Evolutionary conservation across 2,329 filamentous ascomycete species (phyloP).

Genomic region (Aureobasidium sp.): DNA sequence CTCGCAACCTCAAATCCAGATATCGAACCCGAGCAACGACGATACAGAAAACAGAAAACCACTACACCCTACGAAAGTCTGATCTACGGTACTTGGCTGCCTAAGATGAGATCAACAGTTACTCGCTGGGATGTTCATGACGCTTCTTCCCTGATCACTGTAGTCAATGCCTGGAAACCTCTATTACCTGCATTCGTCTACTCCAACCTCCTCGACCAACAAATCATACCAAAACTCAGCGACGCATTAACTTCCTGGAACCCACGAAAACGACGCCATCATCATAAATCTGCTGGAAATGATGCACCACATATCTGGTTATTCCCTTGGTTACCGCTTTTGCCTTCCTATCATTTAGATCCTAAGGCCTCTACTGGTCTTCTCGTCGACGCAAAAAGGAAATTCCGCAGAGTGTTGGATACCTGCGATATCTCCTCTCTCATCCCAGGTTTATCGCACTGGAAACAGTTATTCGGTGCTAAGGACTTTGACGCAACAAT

Average conservation of each 20-base stretch:
- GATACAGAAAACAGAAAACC: constrained; percentile 52
- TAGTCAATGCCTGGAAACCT: constrained; percentile 69
- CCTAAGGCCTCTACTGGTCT: constrained; percentile 46
- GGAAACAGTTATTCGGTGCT: constrained; percentile 43
- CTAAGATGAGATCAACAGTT: constrained; percentile 67
- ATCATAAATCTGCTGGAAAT: constrained; percentile 23
- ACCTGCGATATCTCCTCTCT: constrained; percentile 45
- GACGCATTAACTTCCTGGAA: constrained; percentile 74
- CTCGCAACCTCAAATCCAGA: constrained; percentile 26
- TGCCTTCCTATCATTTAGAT: constrained; percentile 52
- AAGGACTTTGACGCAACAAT: constrained; percentile 49
- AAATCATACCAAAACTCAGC: constrained; percentile 70
- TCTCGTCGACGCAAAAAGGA: constrained; percentile 50
- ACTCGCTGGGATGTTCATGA: constrained; percentile 73
- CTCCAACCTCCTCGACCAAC: constrained; percentile 66
- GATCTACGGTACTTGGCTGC: constrained; percentile 82
- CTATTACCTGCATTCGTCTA: constrained; percentile 76
- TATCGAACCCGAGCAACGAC: constrained; percentile 33
- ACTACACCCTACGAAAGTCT: constrained; percentile 81
- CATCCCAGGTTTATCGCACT: constrained; percentile 44
- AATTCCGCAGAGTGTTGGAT: constrained; percentile 49
- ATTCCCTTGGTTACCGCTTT: constrained; percentile 84
- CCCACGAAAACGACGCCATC: constrained; percentile 47
- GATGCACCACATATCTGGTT: constrained; percentile 63
- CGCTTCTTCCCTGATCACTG: constrained; percentile 56